These are phyloP conservation scores for Colletotrichum sp. DNA, from an alignment of 2,329 filamentous ascomycete genomes.

Conservation along the genomic window DNA sequence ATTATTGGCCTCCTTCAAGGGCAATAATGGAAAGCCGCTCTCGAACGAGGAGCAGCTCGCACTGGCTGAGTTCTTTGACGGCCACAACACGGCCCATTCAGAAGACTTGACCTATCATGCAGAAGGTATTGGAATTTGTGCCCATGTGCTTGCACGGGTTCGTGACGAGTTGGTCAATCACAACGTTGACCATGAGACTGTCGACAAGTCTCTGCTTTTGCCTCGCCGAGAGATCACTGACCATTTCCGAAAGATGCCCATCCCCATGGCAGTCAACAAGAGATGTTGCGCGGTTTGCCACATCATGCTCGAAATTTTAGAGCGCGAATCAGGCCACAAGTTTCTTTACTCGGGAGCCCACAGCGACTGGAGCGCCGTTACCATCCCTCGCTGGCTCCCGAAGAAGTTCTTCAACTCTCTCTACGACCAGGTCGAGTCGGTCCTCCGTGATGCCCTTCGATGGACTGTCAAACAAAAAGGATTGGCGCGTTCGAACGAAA, in stretches of 20 bases:
- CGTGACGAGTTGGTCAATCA: background rate
- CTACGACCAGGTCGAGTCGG: background rate
- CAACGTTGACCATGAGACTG: background rate
- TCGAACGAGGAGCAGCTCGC: background rate
- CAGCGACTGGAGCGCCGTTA: background rate
- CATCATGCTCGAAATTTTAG: background rate
- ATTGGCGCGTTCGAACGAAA: background rate
- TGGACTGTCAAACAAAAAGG: background rate
- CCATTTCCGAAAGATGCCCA: background rate
- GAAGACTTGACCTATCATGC: background rate
- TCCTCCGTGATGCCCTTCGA: background rate
- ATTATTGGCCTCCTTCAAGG: background rate
- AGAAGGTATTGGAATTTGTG: background rate
- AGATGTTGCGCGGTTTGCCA: background rate
- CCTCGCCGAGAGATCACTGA: background rate
- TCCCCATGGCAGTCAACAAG: background rate
- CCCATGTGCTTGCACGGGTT: background rate
- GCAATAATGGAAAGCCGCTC: background rate
- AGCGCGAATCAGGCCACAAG: background rate
- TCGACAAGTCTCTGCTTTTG: background rate
- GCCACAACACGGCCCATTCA: background rate
- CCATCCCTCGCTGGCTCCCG: background rate
- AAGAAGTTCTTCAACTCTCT: background rate
- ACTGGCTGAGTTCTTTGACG: no score
- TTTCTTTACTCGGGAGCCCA: background rate